These are phyloP conservation scores for Trichoderma harzianum DNA, from an alignment of 2,329 filamentous ascomycete species.

Conservation along the genomic window DNA sequence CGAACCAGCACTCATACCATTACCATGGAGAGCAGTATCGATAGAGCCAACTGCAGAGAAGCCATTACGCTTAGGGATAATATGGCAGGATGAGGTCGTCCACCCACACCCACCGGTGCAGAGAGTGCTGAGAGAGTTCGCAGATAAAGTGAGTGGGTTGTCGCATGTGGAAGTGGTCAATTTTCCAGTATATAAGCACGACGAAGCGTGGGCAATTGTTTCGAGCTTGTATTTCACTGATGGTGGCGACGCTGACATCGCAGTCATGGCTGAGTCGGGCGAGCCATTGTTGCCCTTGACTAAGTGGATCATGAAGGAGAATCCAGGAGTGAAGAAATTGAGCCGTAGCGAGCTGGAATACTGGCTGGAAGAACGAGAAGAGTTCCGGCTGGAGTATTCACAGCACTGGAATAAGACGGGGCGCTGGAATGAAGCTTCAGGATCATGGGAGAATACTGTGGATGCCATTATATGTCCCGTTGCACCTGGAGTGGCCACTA, in stretches of 20 bases:
- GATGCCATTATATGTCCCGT: conserved; percentile 1
- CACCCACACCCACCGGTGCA: background rate
- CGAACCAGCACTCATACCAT: background rate
- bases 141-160: background rate
- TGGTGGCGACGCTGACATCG: background rate
- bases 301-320: background rate
- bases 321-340: background rate
- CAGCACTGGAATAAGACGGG: background rate
- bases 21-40: background rate
- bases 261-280: background rate
- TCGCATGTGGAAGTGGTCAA: background rate
- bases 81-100: background rate
- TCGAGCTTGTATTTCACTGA: background rate
- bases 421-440: background rate
- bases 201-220: background rate
- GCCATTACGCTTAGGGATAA: background rate
- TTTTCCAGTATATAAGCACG: background rate
- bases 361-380: background rate
- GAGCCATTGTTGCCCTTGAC: background rate
- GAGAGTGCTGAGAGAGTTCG: background rate
- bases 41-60: background rate
- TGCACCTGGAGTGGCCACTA: background rate
- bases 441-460: background rate
- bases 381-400: background rate
- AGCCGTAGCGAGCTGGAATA: background rate